Evolutionary conservation across 2,329 filamentous ascomycete genomes (phyloP), one percentile per base, ranked within the genome.

Genomic region (Sodiomyces alkalinus): DNA sequence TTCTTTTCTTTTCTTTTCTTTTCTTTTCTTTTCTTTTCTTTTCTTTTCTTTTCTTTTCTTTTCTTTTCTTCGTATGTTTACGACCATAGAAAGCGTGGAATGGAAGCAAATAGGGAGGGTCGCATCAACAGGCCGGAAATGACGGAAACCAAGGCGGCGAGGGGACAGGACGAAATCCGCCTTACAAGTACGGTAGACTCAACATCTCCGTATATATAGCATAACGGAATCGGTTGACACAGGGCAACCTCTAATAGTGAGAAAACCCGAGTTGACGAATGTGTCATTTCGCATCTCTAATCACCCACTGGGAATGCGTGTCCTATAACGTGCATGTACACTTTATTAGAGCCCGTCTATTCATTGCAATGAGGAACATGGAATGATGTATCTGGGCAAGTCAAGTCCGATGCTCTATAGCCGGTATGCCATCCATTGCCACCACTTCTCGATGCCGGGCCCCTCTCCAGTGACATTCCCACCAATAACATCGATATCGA

Each of bases 341-440:
- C n/a, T n/a, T n/a, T n/a, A n/a, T n/a, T n/a, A n/a, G n/a, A n/a
- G n/a, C n/a, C n/a, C n/a, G n/a, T n/a, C n/a, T n/a, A n/a, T n/a
- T n/a, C n/a, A n/a, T n/a, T n/a, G n/a, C n/a, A n/a, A n/a, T n/a
- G n/a, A n/a, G n/a, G n/a, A n/a, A n/a, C 17, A 30, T 7, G 14
- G 12, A 6, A 29, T 3, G 17, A 29, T 23, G 2, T 17, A 14
- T 8, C 19, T 13, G 26, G 22, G 16, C 9, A 16, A 28, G 56
- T 51, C 90, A 42, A 92, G 56, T n/a, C n/a, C n/a, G n/a, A n/a
- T n/a, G n/a, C n/a, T n/a, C n/a, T n/a, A n/a, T n/a, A n/a, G n/a
- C 45, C 76, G 72, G 46, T 76, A 67, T 3, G 75, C 81, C 46
- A 96, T 75, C 87, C 87, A 96, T 43, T 70, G 69, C 71, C 85